Evolutionary conservation across 1,139 yeast species (phyloP).

Genomic region (Candida neerlandica): DNA sequence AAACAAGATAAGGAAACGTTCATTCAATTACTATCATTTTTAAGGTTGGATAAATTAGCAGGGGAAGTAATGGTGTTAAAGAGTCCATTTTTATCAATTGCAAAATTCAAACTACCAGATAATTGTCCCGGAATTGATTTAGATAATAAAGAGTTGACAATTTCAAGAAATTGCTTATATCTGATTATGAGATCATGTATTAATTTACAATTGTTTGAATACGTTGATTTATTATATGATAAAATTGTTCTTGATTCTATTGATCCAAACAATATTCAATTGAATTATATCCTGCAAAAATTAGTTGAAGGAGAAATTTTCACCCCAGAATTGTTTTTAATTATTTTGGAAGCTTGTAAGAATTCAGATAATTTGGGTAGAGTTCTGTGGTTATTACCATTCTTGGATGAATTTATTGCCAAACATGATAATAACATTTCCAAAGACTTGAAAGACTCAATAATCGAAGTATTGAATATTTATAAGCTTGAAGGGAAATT

Average conservation of each 20-base stretch:
- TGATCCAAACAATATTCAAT: conserved; percentile 16
- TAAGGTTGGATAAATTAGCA: conserved; percentile 31
- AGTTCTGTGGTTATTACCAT: conserved; percentile 42
- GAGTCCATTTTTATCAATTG: conserved; percentile 28
- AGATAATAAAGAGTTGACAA: conserved; percentile 12
- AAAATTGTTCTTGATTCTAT: conserved; percentile 36
- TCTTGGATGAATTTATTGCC: conserved; percentile 32
- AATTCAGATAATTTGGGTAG: conserved; percentile 35
- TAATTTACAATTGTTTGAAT: conserved; percentile 27
- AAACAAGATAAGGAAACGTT: conserved; percentile 25
- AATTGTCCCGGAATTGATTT: conserved; percentile 14
- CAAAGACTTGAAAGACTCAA: conserved; percentile 15
- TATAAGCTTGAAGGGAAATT: conserved; percentile 32
- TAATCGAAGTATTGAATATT: conserved; percentile 20
- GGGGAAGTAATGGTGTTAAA: conserved; percentile 19
- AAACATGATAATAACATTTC: conserved; percentile 4
- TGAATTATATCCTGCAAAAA: conserved; percentile 14
- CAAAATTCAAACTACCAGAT: conserved; percentile 24
- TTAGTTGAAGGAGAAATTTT: conserved; percentile 22
- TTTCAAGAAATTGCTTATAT: conserved; percentile 21
- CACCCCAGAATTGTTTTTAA: conserved; percentile 26
- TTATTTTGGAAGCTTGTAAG: conserved; percentile 29
- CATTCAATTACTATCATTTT: conserved; percentile 29
- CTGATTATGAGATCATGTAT: conserved; percentile 35
- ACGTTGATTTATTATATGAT: conserved; percentile 37